Base-by-base conservation (phyloP, 2,329 filamentous ascomycete species). In the Nemania abortiva region DNA sequence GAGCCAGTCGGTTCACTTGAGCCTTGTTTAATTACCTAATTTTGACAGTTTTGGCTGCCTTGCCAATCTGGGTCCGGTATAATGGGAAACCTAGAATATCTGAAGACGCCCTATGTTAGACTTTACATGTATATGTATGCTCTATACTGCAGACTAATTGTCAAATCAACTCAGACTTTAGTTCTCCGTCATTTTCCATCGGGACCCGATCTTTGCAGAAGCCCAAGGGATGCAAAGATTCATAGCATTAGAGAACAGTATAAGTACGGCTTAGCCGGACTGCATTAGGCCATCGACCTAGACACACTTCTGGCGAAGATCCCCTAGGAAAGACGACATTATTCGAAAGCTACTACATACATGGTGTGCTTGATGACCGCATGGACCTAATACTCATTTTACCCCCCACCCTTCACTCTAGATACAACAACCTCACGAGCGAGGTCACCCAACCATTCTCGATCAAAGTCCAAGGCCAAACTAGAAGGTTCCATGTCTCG, bases 21-120 rank as follows among this genome's bases (percentile, higher is more conserved):
- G 39, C 13, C 20, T 31, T 63, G 50, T 60, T 34, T 60, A 54
- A 59, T 63, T 59, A 54, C 65, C 47, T 54, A 50, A 55, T 29
- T 39, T 50, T 18, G 42, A 52, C 39, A 13, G 24, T 2, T 6
- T 42, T 22, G 37, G n/a, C 20, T 47, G 24, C 63, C 18, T 37
- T 60, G 20, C 7, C 47, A 15, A 22, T 31, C n/a, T n/a, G n/a
- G n/a, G n/a, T n/a, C n/a, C n/a, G n/a, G n/a, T 42, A 11, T 22
- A 6, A 49, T 3, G 5, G 31, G 31, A 9, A 34, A 34, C 4
- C 9, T 34, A 34, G 5, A 34, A 34, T 34, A 9, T 9, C 5
- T 9, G 31, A 9, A 34, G 31, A 34, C 5, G 31, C 31, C 31
- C 9, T 9, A 34, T 9, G 4, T 4, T 34, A 34, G 31, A 1